Conservation (phyloP, 164 flowering plant genomes). For the Akebia trifoliata region DNA sequence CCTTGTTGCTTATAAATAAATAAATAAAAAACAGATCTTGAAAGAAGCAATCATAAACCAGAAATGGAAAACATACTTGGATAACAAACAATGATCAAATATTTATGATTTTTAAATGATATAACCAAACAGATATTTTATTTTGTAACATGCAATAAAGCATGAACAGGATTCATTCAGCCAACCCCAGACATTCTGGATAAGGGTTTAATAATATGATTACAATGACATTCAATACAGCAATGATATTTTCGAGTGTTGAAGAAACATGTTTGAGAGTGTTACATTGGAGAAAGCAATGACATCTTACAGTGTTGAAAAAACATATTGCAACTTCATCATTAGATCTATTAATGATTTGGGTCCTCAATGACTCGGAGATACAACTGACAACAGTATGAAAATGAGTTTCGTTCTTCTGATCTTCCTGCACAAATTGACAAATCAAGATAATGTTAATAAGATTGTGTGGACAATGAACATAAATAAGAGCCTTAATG, state of each 20-base stretch:
- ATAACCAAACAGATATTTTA: too few relatives aligned
- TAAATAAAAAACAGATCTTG: too few relatives aligned
- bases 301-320: slow-evolving; percentile 80
- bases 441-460: neutral
- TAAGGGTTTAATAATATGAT: too few relatives aligned
- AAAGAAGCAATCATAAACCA: too few relatives aligned
- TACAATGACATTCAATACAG: neutral
- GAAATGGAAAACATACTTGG: too few relatives aligned
- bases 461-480: neutral
- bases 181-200: too few relatives aligned
- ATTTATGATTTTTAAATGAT: too few relatives aligned
- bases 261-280: neutral
- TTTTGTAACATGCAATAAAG: too few relatives aligned
- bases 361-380: slow-evolving; percentile 63
- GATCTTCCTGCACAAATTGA: slow-evolving; percentile 46
- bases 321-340: slow-evolving; percentile 95
- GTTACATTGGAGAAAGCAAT: neutral
- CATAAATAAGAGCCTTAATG: neutral
- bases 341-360: slow-evolving; percentile 67
- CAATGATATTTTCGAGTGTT: neutral
- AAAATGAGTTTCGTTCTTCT: slow-evolving; percentile 53
- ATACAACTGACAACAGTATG: slow-evolving; percentile 64
- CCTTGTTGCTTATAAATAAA: too few relatives aligned
- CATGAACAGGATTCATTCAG: too few relatives aligned
- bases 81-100: too few relatives aligned